Base-by-base conservation (phyloP, 768 basidiomycete genomes). In the Tricholoma flavovirens region DNA sequence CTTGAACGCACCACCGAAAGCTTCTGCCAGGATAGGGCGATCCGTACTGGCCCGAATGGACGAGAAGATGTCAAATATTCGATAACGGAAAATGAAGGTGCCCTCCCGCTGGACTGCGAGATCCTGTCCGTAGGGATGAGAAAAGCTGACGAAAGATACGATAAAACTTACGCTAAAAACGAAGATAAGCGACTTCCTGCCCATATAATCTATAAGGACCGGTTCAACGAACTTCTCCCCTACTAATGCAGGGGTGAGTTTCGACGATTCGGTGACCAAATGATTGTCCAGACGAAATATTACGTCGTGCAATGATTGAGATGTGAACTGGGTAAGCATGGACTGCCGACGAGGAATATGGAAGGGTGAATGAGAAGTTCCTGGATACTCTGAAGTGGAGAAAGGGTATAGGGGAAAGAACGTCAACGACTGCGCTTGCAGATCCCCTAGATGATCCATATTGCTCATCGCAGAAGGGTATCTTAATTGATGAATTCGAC, bases 11-110 rank as follows among this genome's bases (percentile, higher is more conserved):
- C 83, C 84, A 4, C 88, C 86, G 57, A 79, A 84, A 48, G 80
- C 76, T 59, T 88, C 84, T n/a, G 85, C 79, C 60, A 84, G 77
- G 19, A 86, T 70, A 21, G 77, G 71, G 57, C 64, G 49, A 57
- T 63, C 59, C 55, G 62, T 64, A 33, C 58, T 64, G n/a, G 68
- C 71, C 46, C 54, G 43, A 49, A 68, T 60, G 57, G 64, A 50
- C 63, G 80, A 73, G 68, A 78, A 67, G 22, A 89, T 72, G 66
- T 87, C 84, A 69, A 88, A 86, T 49, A 77, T 77, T 57, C 87
- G 80, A 64, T 88, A 89, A n/a, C 88, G 81, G 56, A 88, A 71
- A 61, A 83, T 75, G 66, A 87, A 89, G 30, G 75, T 77, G 32
- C 87, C 87, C 67, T 86, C 84, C 30, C 75, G 73, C 63, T 79